These are phyloP conservation scores for Lecanicillium sp. DNA, from an alignment of 2,329 filamentous ascomycete species.

Conservation along the genomic window DNA sequence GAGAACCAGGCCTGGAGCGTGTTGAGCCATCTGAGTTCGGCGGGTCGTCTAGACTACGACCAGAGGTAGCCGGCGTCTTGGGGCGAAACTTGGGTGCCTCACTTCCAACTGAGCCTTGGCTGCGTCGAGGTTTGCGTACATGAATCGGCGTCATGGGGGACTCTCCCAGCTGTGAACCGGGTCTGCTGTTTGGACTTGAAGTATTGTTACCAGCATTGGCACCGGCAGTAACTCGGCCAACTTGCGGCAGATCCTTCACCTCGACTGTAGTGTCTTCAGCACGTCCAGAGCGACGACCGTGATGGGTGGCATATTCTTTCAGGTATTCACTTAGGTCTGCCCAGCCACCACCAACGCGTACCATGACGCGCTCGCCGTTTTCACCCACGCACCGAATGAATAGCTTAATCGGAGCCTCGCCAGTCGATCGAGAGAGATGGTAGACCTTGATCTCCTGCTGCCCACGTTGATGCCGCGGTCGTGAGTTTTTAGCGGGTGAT, in stretches of 20 bases:
- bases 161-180: conserved; percentile 21
- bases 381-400: conserved; percentile 91
- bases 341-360: conserved; percentile 97
- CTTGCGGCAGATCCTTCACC: conserved; percentile 39
- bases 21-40: conserved; percentile 36
- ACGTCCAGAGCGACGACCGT: conserved; percentile 59
- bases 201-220: conserved; percentile 22
- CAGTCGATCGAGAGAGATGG: conserved; percentile 76
- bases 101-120: conserved; percentile 26
- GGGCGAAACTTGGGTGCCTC: conserved; percentile 25
- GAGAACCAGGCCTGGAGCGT: conserved; percentile 43
- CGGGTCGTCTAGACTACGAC: conserved; percentile 25
- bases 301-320: conserved; percentile 85
- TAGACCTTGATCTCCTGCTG: conserved; percentile 82
- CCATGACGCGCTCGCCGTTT: conserved; percentile 88
- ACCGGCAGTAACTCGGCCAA: conserved; percentile 12
- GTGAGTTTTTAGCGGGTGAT: conserved; percentile 50
- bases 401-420: conserved; percentile 84
- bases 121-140: conserved; percentile 46
- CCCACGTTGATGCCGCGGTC: conserved; percentile 38
- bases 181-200: conserved; percentile 33
- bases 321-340: conserved; percentile 92
- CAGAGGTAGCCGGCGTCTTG: conserved; percentile 33
- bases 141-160: conserved; percentile 40
- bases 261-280: conserved; percentile 46